Conservation (phyloP, 768 basidiomycete genomes). For the Dioszegia aurantiaca region DNA sequence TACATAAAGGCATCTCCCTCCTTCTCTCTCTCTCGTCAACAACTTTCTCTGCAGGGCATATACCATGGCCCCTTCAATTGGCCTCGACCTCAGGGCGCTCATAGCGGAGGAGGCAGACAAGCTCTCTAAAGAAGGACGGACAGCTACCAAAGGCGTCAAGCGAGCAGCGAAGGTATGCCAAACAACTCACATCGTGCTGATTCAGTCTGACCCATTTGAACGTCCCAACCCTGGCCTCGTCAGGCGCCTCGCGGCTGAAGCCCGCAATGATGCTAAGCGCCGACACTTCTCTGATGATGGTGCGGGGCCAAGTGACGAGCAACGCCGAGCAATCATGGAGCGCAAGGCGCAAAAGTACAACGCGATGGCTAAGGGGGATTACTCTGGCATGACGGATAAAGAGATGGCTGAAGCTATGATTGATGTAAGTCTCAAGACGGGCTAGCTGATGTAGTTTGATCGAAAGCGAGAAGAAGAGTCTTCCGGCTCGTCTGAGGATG, state of each 20-base stretch:
- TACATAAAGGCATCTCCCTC: background rate
- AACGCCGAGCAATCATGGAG: slow-evolving; percentile 39
- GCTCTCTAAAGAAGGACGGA: slow-evolving; percentile 46
- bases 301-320: slow-evolving; percentile 38
- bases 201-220: slow-evolving; percentile 43
- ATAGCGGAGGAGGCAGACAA: slow-evolving; percentile 47
- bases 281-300: slow-evolving; percentile 30
- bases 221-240: slow-evolving; percentile 47
- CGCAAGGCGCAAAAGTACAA: slow-evolving; percentile 50
- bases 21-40: too few relatives aligned
- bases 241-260: slow-evolving; percentile 47
- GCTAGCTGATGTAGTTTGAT: slow-evolving; percentile 40
- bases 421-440: slow-evolving; percentile 34
- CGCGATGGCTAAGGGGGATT: slow-evolving; percentile 41
- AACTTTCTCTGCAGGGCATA: too few relatives aligned
- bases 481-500: slow-evolving; percentile 29
- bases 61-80: slow-evolving; percentile 24
- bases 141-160: slow-evolving; percentile 34
- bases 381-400: slow-evolving; percentile 40
- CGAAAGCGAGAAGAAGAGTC: slow-evolving; percentile 40
- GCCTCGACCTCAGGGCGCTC: slow-evolving; percentile 47
- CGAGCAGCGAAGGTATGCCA: slow-evolving; percentile 21
- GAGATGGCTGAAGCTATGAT: slow-evolving; percentile 45
- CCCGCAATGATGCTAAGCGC: slow-evolving; percentile 40
- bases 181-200: background rate